Conservation (phyloP, 148 eudicot genomes). For the Arctostaphylos glauca region DNA sequence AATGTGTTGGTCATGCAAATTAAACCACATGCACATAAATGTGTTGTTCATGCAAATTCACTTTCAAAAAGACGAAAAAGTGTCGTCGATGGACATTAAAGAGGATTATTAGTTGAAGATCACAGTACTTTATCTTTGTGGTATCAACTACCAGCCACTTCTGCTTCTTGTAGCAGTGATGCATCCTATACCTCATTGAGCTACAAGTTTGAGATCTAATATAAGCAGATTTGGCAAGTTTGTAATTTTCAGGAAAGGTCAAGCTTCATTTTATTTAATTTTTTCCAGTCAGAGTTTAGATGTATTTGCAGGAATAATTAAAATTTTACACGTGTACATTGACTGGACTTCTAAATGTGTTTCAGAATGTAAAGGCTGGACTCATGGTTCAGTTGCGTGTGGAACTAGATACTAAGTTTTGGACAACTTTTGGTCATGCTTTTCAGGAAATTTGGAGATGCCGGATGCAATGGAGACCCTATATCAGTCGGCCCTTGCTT, state of each 20-base stretch:
- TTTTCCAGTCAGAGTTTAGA: neutral
- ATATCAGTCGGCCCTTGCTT: slow-evolving; percentile 73
- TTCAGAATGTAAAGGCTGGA: neutral
- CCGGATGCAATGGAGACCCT: slow-evolving; percentile 92
- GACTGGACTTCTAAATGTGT: neutral
- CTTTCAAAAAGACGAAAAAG: too few species aligned
- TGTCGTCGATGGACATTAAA: neutral
- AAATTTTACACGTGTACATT: slow-evolving; percentile 1
- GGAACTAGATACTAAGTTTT: neutral
- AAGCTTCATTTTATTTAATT: neutral
- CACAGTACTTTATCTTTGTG: neutral
- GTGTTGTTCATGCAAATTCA: neutral
- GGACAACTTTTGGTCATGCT: slow-evolving; percentile 7
- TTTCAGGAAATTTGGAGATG: slow-evolving; percentile 65
- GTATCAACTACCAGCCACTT: neutral
- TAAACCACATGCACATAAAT: neutral
- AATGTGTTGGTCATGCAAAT: neutral
- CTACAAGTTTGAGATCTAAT: neutral
- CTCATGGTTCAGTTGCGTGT: neutral
- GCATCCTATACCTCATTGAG: neutral
- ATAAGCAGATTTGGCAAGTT: neutral
- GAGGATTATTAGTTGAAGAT: neutral
- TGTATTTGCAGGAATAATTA: neutral
- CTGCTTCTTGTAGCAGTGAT: slow-evolving; percentile 6
- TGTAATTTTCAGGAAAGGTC: neutral